Evolutionary conservation across 495 filamentous ascomycete genomes (phyloP), one percentile per base, ranked within the genome.

Genomic region (Daldinia concentrica): DNA sequence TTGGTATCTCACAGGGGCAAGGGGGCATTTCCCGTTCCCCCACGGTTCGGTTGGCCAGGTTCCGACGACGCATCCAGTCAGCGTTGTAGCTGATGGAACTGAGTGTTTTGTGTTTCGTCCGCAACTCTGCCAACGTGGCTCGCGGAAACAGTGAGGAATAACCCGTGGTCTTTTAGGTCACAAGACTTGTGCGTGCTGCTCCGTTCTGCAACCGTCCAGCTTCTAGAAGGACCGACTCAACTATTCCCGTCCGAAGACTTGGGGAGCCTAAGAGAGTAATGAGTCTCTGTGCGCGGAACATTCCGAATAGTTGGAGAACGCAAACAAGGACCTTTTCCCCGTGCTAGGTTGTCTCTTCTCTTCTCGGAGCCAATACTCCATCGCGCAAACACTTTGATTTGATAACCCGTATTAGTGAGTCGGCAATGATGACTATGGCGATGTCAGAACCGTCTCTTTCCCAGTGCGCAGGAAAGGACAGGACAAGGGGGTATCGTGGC

Each of bases 31-130:
- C 63, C 56, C 60, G 54, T 29, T 71, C 65, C 64, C 63, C 66
- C 57, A 69, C 71, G 71, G 57, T 48, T 69, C 65, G 62, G 71
- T 50, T 57, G 37, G 58, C 71, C 62, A 65, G 51, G 71, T 69
- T 73, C 71, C 66, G 71, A 69, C 58, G 71, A 69, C 64, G 71
- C 66, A 68, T 69, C 66, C 71, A 73, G 71, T 73, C 71, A 73
- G 71, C 71, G 71, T 73, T 59, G 71, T 69, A 73, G 57, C 71
- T 61, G 71, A 73, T 73, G 66, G 51, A 36, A 73, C 71, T 69
- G 71, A 69, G 66, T 65, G 61, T 68, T 73, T 73, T 68, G 65
- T 63, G 65, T 65, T 68, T 69, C 66, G 62, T 60, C 66, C 62
- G 55, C 43, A 48, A 41, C 15, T 48, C 19, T 69, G 71, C 71